Conservation (phyloP, 148 eudicot species). For the Dysphania ambrosioides region DNA sequence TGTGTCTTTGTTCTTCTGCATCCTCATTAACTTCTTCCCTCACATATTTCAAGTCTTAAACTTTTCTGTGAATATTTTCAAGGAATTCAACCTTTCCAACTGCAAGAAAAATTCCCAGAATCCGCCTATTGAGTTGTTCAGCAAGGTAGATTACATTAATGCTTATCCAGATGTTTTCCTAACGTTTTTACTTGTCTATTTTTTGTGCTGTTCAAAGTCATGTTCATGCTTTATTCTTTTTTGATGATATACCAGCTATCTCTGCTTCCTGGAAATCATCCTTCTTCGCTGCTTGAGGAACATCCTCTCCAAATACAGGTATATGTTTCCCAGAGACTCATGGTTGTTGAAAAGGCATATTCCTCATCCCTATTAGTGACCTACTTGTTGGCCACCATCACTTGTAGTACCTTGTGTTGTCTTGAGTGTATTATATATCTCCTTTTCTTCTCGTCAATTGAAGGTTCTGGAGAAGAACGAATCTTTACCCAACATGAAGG, state of each 20-base stretch:
- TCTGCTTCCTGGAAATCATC: slow-evolving; percentile 38
- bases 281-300: slow-evolving; percentile 15
- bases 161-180: neutral
- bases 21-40: neutral
- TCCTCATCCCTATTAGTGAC: neutral
- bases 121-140: slow-evolving; percentile 56
- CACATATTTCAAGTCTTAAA: neutral
- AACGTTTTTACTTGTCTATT: neutral
- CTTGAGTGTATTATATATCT: neutral
- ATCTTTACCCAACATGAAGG: slow-evolving; percentile 33
- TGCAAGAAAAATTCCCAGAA: slow-evolving; percentile 24
- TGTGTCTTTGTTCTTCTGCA: neutral
- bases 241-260: slow-evolving; percentile 41
- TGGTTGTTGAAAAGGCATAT: neutral
- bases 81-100: slow-evolving; percentile 45
- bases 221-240: slow-evolving; percentile 9
- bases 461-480: slow-evolving; percentile 47
- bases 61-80: slow-evolving; percentile 15
- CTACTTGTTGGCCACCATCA: neutral
- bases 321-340: neutral
- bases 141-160: slow-evolving; percentile 41
- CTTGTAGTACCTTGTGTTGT: neutral
- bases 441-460: neutral
- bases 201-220: neutral
- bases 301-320: slow-evolving; percentile 41